Percentiles rank a stretch among this genome's conserved stretches.
phyloP scores from a whole-genome alignment of 306 rosid species.

The Macrotyloma uniflorum region DNA sequence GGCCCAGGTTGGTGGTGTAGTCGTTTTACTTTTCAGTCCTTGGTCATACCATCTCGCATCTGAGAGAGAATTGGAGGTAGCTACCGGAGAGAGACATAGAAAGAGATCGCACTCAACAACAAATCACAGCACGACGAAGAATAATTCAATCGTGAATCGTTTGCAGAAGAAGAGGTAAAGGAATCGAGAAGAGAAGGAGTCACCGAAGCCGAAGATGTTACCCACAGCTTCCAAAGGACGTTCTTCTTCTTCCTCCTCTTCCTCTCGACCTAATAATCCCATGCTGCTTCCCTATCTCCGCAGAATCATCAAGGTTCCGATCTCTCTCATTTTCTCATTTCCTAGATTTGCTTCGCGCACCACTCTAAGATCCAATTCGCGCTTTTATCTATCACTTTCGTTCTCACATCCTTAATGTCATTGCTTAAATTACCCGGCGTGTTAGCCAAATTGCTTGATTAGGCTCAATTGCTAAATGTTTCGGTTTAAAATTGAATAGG shows the following conservation, averaged over 20 bases:
- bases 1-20: slow-evolving; percentile 29
- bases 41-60: slow-evolving; percentile 36
- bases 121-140: background rate
- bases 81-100: slow-evolving; percentile 33
- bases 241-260: slow-evolving; percentile 63
- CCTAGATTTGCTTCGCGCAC: background rate
- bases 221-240: slow-evolving; percentile 89
- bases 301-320: slow-evolving; percentile 93
- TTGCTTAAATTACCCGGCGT: background rate
- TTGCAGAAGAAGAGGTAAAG: slow-evolving; percentile 37
- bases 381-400: slow-evolving; percentile 2
- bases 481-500: background rate
- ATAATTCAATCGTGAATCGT: slow-evolving; percentile 41
- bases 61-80: slow-evolving; percentile 33
- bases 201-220: slow-evolving; percentile 63
- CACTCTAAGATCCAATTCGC: slow-evolving; percentile 28
- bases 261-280: slow-evolving; percentile 78
- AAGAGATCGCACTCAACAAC: slow-evolving; percentile 30
- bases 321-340: slow-evolving; percentile 42
- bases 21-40: slow-evolving; percentile 38
- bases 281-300: slow-evolving; percentile 87
- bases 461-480: slow-evolving; percentile 1
- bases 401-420: slow-evolving; percentile 1
- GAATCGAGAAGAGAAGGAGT: slow-evolving; percentile 31
- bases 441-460: slow-evolving; percentile 22